Percentiles rank a stretch among this genome's conserved stretches.
These are phyloP conservation scores for Kazachstania viticola DNA, from an alignment of 805 yeast species.

Conservation along the genomic window DNA sequence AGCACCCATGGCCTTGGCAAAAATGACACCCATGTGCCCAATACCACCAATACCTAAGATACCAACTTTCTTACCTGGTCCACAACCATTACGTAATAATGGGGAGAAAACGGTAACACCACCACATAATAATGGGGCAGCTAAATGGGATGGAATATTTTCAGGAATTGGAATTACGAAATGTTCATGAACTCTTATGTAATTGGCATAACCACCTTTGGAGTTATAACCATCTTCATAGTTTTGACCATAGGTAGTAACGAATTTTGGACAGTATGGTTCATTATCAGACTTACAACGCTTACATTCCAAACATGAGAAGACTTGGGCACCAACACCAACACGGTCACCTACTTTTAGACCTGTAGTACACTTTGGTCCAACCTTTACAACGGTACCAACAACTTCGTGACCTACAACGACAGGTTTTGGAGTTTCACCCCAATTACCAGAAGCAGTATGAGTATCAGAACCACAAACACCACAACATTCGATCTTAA, in stretches of 20 bases:
- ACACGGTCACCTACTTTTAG: slow-evolving; percentile 62
- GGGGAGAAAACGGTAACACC: slow-evolving; percentile 69
- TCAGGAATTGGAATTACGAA: slow-evolving; percentile 58
- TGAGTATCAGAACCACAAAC: slow-evolving; percentile 51
- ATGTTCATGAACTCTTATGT: slow-evolving; percentile 51
- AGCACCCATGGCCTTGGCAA: slow-evolving; percentile 51
- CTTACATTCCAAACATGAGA: slow-evolving; percentile 49
- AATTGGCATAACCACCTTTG: slow-evolving; percentile 61
- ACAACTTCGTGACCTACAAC: slow-evolving; percentile 63
- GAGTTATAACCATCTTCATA: slow-evolving; percentile 37
- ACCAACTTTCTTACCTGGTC: slow-evolving; percentile 41
- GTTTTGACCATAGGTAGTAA: slow-evolving; percentile 37
- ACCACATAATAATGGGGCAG: slow-evolving; percentile 71
- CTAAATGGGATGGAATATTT: slow-evolving; percentile 37
- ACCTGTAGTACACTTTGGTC: slow-evolving; percentile 38
- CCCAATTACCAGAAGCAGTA: slow-evolving; percentile 18
- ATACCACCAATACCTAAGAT: slow-evolving; percentile 47
- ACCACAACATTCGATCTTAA: slow-evolving; percentile 51
- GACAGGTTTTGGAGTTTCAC: slow-evolving; percentile 21
- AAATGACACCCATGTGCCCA: slow-evolving; percentile 45
- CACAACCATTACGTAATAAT: slow-evolving; percentile 38
- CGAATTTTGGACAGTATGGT: slow-evolving; percentile 39
- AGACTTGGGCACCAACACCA: slow-evolving; percentile 66
- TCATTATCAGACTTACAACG: slow-evolving; percentile 47
- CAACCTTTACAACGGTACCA: slow-evolving; percentile 48